Percentiles rank a stretch among this genome's conserved stretches.
Conservation (phyloP, 2,329 filamentous ascomycete genomes). For the Diaporthe batatas region DNA sequence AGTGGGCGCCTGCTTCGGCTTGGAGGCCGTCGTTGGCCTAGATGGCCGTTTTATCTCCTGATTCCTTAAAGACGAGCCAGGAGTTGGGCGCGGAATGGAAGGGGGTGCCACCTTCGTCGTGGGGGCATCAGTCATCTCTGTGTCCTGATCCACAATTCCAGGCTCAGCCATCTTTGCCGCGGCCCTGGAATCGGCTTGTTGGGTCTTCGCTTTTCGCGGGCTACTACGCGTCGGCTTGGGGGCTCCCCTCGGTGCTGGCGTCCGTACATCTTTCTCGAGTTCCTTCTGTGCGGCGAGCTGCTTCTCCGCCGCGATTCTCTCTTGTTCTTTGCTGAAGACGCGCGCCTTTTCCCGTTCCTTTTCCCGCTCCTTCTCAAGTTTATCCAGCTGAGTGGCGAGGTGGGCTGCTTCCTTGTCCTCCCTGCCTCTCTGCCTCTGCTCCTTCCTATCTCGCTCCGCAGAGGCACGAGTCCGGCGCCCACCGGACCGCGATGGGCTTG, state of each 20-base stretch:
- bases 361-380: constrained; percentile 76
- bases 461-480: constrained; percentile 69
- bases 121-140: constrained; percentile 70
- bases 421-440: constrained; percentile 74
- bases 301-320: constrained; percentile 65
- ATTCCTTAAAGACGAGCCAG: constrained; percentile 62
- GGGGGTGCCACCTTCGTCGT: constrained; percentile 68
- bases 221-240: constrained; percentile 63
- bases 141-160: constrained; percentile 57
- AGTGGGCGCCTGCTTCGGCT: constrained; percentile 76
- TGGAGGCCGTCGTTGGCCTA: constrained; percentile 69
- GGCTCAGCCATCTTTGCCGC: constrained; percentile 50
- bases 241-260: constrained; percentile 54
- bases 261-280: constrained; percentile 56
- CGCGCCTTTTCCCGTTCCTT: constrained; percentile 78
- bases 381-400: constrained; percentile 71
- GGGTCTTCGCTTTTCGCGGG: constrained; percentile 63
- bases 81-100: constrained; percentile 66
- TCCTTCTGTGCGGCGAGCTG: constrained; percentile 67
- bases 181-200: constrained; percentile 50
- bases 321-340: constrained; percentile 69
- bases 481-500: constrained; percentile 60
- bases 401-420: constrained; percentile 72
- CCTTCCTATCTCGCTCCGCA: constrained; percentile 68
- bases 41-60: constrained; percentile 70